phyloP scores from a whole-genome alignment of 2,329 filamentous ascomycete species.

The Ascochyta clinopodiicola region DNA sequence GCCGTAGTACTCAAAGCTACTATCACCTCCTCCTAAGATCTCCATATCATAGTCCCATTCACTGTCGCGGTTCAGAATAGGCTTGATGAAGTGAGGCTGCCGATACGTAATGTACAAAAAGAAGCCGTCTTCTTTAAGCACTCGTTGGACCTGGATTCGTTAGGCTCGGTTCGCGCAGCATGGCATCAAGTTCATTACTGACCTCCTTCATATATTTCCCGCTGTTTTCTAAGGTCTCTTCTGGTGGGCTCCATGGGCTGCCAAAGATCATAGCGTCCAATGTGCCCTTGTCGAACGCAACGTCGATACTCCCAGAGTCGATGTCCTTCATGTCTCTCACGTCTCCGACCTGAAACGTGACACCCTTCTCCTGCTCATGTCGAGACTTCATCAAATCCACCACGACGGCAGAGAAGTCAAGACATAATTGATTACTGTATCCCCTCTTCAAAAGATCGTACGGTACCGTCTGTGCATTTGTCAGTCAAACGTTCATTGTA shows the following conservation, averaged over 20 bases:
- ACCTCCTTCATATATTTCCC: conserved; percentile 60
- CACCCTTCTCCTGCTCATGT: conserved; percentile 48
- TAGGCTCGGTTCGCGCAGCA: not conserved
- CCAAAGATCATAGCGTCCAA: conserved; percentile 64
- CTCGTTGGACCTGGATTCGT: conserved; percentile 51
- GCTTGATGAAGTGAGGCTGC: conserved; percentile 43
- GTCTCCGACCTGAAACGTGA: conserved; percentile 61
- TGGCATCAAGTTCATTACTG: not conserved
- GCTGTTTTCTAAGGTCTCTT: conserved; percentile 58
- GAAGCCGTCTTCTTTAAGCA: conserved; percentile 56
- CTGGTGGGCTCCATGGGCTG: conserved; percentile 60
- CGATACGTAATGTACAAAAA: conserved; percentile 58
- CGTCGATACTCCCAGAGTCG: conserved; percentile 54
- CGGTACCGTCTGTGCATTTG: too few species aligned
- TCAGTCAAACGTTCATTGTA: too few species aligned
- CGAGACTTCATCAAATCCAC: conserved; percentile 60
- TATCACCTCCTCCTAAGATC: conserved; percentile 21
- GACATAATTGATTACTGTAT: too few species aligned
- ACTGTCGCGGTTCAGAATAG: conserved; percentile 29
- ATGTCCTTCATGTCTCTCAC: conserved; percentile 58
- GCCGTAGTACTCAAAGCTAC: conserved; percentile 20
- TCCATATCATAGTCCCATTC: conserved; percentile 35
- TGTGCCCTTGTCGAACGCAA: conserved; percentile 65
- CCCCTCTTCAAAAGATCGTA: too few species aligned
- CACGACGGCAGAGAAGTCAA: conserved; percentile 42